Evolutionary conservation across 2,329 filamentous ascomycete genomes (phyloP).

Genomic region (Westerdykella aurantiaca): DNA sequence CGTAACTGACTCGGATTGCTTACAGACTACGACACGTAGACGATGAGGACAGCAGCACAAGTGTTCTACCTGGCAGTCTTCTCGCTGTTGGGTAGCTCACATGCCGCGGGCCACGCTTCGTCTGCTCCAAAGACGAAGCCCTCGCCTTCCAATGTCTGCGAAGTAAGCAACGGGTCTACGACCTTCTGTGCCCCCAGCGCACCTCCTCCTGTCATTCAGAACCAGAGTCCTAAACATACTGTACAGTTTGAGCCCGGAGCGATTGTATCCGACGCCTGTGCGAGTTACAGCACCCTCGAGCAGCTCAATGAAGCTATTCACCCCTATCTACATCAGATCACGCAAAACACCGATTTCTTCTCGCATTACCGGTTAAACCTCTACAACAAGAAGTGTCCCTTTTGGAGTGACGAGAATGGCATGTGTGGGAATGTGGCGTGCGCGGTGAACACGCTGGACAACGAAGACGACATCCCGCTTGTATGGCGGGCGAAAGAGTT

Average conservation of each 20-base stretch:
- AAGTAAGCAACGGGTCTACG: slow-evolving; percentile 43
- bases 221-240: slow-evolving; percentile 31
- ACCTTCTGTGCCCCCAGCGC: slow-evolving; percentile 10
- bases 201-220: slow-evolving; percentile 10
- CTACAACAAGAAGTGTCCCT: slow-evolving; percentile 90
- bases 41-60: slow-evolving; percentile 50
- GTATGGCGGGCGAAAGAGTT: slow-evolving; percentile 91
- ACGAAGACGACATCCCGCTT: slow-evolving; percentile 86
- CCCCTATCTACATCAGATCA: slow-evolving; percentile 73
- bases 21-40: slow-evolving; percentile 3
- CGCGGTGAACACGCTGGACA: slow-evolving; percentile 88
- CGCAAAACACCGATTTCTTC: slow-evolving; percentile 90
- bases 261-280: slow-evolving; percentile 90
- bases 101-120: slow-evolving; percentile 35
- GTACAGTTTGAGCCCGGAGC: slow-evolving; percentile 76
- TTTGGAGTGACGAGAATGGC: slow-evolving; percentile 88
- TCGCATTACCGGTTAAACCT: slow-evolving; percentile 94
- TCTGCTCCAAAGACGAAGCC: slow-evolving; percentile 35
- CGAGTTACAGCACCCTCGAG: slow-evolving; percentile 87
- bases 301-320: slow-evolving; percentile 70
- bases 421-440: slow-evolving; percentile 98
- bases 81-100: slow-evolving; percentile 49
- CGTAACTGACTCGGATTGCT: not conserved
- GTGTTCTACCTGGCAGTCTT: slow-evolving; percentile 60
- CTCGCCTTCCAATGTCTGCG: slow-evolving; percentile 47